A percentile compares a stretch with the other conserved stretches of the same genome.
Conservation (phyloP, 2,329 filamentous ascomycete genomes). For the Aspergillus thermomutatus region DNA sequence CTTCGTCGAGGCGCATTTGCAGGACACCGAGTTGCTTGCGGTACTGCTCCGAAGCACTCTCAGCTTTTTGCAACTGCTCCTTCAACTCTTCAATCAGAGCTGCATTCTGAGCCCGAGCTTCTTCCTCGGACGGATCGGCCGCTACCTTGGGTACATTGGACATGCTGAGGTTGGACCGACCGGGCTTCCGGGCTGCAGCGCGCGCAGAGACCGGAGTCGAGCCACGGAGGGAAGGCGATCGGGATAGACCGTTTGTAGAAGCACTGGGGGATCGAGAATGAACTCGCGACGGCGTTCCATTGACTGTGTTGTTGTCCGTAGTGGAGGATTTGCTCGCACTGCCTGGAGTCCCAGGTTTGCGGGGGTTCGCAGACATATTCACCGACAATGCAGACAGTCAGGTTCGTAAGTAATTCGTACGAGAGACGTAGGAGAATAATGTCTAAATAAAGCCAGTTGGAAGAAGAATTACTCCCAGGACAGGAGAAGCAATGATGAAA, state of each 20-base stretch:
- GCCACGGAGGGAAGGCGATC: conserved; percentile 63
- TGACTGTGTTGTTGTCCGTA: conserved; percentile 26
- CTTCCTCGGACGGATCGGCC: conserved; percentile 59
- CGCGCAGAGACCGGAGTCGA: conserved; percentile 64
- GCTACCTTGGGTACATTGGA: conserved; percentile 43
- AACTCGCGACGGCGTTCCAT: conserved; percentile 35
- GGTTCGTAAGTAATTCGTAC: neutral
- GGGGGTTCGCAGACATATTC: conserved; percentile 43
- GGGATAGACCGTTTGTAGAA: conserved; percentile 48
- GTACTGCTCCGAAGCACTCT: conserved; percentile 71
- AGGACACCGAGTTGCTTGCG: conserved; percentile 82
- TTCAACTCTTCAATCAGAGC: conserved; percentile 80
- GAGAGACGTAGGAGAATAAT: conserved; percentile 7
- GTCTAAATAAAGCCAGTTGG: conserved; percentile 9
- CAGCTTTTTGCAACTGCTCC: conserved; percentile 75
- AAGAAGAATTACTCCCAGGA: neutral
- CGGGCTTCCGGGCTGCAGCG: conserved; percentile 62
- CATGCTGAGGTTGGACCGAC: conserved; percentile 42
- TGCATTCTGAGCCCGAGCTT: conserved; percentile 74
- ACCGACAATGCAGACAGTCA: conserved; percentile 9
- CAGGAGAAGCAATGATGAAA: conserved; percentile 17
- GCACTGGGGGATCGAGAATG: conserved; percentile 50
- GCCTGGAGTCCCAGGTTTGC: conserved; percentile 39
- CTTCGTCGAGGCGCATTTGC: conserved; percentile 81
- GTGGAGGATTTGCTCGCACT: conserved; percentile 31